Evolutionary conservation across 202 grass and related monocot genomes (phyloP).

Genomic region (Saccharum hybrid): DNA sequence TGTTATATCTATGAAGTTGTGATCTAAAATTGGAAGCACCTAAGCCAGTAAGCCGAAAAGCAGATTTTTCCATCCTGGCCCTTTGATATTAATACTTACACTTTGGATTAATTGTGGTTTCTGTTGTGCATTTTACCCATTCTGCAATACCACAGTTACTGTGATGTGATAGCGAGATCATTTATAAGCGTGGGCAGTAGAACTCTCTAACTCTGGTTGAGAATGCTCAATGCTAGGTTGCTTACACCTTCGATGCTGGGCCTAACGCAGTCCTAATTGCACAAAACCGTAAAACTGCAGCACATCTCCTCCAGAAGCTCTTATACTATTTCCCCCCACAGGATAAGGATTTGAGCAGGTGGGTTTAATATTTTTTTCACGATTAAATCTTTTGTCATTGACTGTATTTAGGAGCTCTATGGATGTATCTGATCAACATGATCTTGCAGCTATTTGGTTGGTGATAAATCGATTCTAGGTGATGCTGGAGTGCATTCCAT

Average conservation of each 20-base stretch:
- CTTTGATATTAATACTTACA: neutral
- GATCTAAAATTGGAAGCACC: neutral
- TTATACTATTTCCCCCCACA: slow-evolving; percentile 76
- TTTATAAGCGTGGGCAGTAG: slow-evolving; percentile 2
- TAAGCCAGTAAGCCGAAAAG: neutral
- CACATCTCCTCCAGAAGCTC: slow-evolving; percentile 76
- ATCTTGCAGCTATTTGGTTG: slow-evolving; percentile 69
- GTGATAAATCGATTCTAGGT: slow-evolving; percentile 81
- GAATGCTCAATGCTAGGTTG: slow-evolving; percentile 56
- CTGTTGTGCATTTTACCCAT: slow-evolving; percentile 26
- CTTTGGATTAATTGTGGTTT: neutral
- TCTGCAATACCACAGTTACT: neutral
- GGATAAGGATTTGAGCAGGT: slow-evolving; percentile 76
- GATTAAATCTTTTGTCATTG: neutral
- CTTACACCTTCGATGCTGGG: slow-evolving; percentile 94
- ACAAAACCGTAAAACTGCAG: slow-evolving; percentile 67
- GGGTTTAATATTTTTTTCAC: neutral
- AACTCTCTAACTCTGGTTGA: slow-evolving; percentile 21
- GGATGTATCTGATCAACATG: slow-evolving; percentile 18
- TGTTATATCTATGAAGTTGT: slow-evolving; percentile 8
- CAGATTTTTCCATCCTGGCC: neutral
- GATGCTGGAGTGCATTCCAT: slow-evolving; percentile 70
- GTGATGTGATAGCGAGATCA: neutral
- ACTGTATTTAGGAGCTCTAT: neutral
- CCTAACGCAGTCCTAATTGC: slow-evolving; percentile 89